Evolutionary conservation across 768 basidiomycete genomes (phyloP), one percentile per base, ranked within the genome.

Genomic region (Termitomyces sp.): DNA sequence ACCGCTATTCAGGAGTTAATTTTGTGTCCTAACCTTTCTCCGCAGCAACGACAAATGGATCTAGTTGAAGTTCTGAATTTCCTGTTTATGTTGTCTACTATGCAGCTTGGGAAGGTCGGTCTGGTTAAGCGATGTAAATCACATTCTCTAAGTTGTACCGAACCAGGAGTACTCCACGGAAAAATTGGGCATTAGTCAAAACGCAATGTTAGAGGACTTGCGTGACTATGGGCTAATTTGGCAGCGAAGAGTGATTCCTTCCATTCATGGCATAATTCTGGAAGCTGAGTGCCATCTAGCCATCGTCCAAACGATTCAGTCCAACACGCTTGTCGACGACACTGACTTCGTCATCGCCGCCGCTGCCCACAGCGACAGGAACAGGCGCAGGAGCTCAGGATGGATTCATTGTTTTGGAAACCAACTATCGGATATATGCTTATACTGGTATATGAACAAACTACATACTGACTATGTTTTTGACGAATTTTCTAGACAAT

Each of bases 361-460:
- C 87, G 6, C 75, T 91, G 65, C 87, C 87, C 57, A 84, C 82
- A 51, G 80, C 81, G 42, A 74, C 76, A 51, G 75, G 83, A 11
- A 78, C 78, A 30, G 76, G 77, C 46, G 81, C 80, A 44, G 79
- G 80, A 32, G 77, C 85, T 61, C 71, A 77, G 65, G 84, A 96
- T 68, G 93, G 95, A 14, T 98, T 97, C 75, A 88, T 98, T 62
- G 85, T 98, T 61, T 79, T 99, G 42, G 97, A 99, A 75, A 98
- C 97, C 19, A 98, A 99, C 74, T 98, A 98, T 74, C 88, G 94
- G 61, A 74, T 99, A 59, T 99, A 98, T 68, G 97, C 97, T 5
- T 99, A 99, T 70, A 99, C 97, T 35, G 88, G 94, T 94, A 69
- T 50, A 54, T 30, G 38, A 52, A 35, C 42, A 30, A 19, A 17